Evolutionary conservation across 139 green algal species (phyloP), one percentile per base, ranked within the genome.

Genomic region (Chlorella sp.): DNA sequence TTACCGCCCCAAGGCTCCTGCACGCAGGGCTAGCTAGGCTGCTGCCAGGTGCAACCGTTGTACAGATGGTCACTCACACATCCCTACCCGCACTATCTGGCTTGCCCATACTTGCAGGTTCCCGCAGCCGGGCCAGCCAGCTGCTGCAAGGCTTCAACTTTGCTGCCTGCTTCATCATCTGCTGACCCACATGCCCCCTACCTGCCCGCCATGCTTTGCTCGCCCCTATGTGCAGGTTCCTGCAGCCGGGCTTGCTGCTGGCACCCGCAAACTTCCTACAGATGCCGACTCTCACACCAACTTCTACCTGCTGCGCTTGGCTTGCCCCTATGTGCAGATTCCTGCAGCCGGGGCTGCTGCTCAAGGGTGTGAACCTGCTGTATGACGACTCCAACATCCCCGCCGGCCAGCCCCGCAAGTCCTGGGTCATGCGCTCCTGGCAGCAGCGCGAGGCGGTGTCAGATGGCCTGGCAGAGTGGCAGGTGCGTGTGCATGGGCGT

Each of bases 231-330:
- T n/a, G n/a, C 75, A 81, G 75, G 75, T 98, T 98, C 89, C 92
- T 98, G 83, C 96, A 98, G 90, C 95, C 96, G 4, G 96, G 96
- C 40, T 86, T 98, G 85, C 92, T 98, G 79, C 94, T 98, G 26
- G 90, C 96, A 82, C 95, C 83, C 30, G 79, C 91, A 24, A 91
- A 79, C 30, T 73, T 53, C 37, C 21, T 89, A 22, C 60, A 81
- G 81, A n/a, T 37, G n/a, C 30, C 28, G 79, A n/a, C 61, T 40
- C 30, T n/a, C 57, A 37, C 40, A 22, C 61, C 68, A 85, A 18
- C 16, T 77, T 24, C 28, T 77, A 9, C 24, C 69, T 22, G n/a
- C n/a, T n/a, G n/a, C n/a, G n/a, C n/a, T n/a, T n/a, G n/a, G n/a
- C n/a, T n/a, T n/a, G n/a, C n/a, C n/a, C n/a, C n/a, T n/a, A n/a